phyloP scores from a whole-genome alignment of 495 filamentous ascomycete species.

The Trichoderma erinaceum region DNA sequence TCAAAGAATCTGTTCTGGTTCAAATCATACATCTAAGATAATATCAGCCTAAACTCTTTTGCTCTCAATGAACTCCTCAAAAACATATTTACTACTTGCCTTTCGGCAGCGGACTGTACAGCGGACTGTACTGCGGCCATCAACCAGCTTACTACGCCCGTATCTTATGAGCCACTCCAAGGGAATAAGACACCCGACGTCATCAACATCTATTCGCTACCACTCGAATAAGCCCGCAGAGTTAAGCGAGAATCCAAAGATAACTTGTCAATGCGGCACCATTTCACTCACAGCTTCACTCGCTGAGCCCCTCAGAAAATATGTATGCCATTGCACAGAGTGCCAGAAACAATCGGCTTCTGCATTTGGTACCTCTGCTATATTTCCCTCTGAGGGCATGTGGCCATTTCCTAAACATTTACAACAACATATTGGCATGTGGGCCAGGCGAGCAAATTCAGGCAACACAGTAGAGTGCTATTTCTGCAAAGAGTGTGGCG shows the following conservation, averaged over 20 bases:
- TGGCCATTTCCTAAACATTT: slow-evolving; percentile 44
- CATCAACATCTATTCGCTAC: neutral
- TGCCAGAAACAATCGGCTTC: slow-evolving; percentile 54
- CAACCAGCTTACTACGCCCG: neutral
- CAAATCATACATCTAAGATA: neutral
- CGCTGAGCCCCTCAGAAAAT: slow-evolving; percentile 37
- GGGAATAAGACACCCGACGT: neutral
- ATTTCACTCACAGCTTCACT: slow-evolving; percentile 43
- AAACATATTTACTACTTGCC: neutral
- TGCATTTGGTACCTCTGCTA: slow-evolving; percentile 52
- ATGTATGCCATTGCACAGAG: slow-evolving; percentile 56
- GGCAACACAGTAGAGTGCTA: slow-evolving; percentile 46
- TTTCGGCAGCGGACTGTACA: neutral
- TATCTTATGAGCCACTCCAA: neutral
- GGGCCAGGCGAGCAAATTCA: slow-evolving; percentile 34
- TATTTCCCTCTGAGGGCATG: slow-evolving; percentile 33
- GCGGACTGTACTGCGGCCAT: neutral
- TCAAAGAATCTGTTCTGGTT: neutral
- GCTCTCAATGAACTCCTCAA: neutral
- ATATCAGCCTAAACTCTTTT: neutral
- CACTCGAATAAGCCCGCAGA: neutral
- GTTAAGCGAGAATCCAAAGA: slow-evolving; percentile 17
- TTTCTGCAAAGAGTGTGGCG: slow-evolving; percentile 47
- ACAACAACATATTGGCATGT: slow-evolving; percentile 28
- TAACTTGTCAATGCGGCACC: slow-evolving; percentile 48